Evolutionary conservation across 2,329 filamentous ascomycete genomes (phyloP).

Genomic region (Acephala macrosclerotiorum): DNA sequence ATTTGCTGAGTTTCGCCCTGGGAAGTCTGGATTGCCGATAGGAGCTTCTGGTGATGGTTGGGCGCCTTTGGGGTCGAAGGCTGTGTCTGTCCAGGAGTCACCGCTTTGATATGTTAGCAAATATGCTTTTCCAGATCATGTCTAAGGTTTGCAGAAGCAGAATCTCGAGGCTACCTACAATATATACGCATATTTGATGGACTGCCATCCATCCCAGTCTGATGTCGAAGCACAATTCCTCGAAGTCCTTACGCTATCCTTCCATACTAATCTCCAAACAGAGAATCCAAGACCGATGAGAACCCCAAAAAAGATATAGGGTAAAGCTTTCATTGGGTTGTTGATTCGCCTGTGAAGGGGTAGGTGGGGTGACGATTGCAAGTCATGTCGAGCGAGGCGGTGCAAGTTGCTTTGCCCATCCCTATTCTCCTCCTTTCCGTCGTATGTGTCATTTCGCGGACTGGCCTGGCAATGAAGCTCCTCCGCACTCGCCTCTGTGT

Average conservation of each 20-base stretch:
- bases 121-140: neutral
- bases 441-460: too few species aligned
- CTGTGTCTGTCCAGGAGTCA: conserved; percentile 11
- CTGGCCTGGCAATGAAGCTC: too few species aligned
- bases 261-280: neutral
- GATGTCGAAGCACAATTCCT: neutral
- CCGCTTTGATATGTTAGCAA: neutral
- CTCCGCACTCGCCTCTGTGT: too few species aligned
- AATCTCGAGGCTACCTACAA: neutral
- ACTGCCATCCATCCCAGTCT: conserved; percentile 7
- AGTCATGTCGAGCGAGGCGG: too few species aligned
- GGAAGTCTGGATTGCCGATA: conserved; percentile 6
- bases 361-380: too few species aligned
- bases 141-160: neutral
- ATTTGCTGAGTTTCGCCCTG: neutral
- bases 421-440: too few species aligned
- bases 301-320: neutral
- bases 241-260: neutral
- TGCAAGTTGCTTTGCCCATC: too few species aligned
- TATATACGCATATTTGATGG: neutral
- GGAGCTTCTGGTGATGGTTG: conserved; percentile 1
- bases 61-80: neutral
- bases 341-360: too few species aligned
- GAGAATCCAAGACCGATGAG: neutral
- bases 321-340: too few species aligned